A percentile compares a stretch with the other conserved stretches of the same genome.
These are phyloP conservation scores for Hevea brasiliensis DNA, from an alignment of 345 rosid species.

Conservation along the genomic window DNA sequence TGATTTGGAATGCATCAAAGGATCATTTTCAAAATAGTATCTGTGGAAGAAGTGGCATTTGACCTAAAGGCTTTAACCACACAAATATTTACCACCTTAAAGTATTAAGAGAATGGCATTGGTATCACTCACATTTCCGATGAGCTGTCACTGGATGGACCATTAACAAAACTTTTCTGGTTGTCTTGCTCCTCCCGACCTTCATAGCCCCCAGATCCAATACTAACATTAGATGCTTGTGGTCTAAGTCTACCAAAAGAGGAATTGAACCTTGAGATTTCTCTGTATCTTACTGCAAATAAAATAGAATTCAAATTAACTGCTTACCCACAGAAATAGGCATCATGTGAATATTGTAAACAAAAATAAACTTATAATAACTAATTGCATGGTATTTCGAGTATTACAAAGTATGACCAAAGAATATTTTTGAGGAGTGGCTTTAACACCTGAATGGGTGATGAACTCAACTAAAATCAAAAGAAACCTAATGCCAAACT, in stretches of 20 bases:
- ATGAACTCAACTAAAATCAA: conserved; percentile 1
- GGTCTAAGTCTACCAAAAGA: conserved; percentile 40
- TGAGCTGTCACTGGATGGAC: conserved; percentile 41
- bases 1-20: background rate
- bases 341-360: background rate
- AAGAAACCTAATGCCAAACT: background rate
- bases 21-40: background rate
- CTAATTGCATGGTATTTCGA: background rate
- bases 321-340: background rate
- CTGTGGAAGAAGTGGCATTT: background rate
- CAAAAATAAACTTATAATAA: background rate
- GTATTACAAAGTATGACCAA: background rate
- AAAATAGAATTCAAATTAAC: conserved; percentile 21
- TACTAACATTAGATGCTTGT: conserved; percentile 59
- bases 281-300: conserved; percentile 69
- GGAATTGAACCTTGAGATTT: conserved; percentile 38
- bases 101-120: background rate
- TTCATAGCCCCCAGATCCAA: conserved; percentile 70
- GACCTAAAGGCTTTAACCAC: background rate
- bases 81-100: background rate
- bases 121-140: conserved; percentile 56
- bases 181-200: conserved; percentile 52
- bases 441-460: background rate
- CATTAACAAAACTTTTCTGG: conserved; percentile 38
- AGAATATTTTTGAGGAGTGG: background rate